Base-by-base conservation (phyloP, 2,329 filamentous ascomycete species). In the Acarospora socialis region DNA sequence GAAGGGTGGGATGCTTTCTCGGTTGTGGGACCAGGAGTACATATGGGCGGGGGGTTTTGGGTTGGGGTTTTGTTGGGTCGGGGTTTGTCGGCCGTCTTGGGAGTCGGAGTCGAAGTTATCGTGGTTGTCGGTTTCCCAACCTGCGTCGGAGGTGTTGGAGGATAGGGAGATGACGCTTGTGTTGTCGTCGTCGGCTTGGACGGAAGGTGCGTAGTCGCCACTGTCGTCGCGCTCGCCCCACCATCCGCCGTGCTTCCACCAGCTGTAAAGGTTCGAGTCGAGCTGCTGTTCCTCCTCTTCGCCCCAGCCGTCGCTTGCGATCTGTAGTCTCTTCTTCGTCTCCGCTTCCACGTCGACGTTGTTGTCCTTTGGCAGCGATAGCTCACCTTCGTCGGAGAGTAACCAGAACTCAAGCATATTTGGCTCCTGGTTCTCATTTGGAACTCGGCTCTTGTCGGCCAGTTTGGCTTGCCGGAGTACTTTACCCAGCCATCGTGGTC, bases 141-240 rank as follows among this genome's bases (percentile, higher is more conserved):
- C 64, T 2, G 53, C 56, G 20, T 52, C 47, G 10, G 68, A 64
- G 17, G 63, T 56, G 8, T 61, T 60, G 8, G 64, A 51, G 12
- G 49, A 63, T 46, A 66, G 65, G 0, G 82, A 83, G n/a, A 90
- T 58, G 21, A 92, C 65, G 47, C 86, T 94, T 1, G 83, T 92
- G 6, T 69, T 70, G 48, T 92, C 82, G 48, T 77, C 74, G 26
- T 77, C 66, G 7, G 73, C 62, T 4, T 59, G 50, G 7, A 61
- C 53, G 2, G 53, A 46, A 1, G 76, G 76, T 19, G 63, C 53
- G 51, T 86, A 95, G 40, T 87, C 79, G 17, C 80, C 81, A 47
- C 81, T 93, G 4, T 66, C 65, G 50, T 95, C 87, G 19, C 76
- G 65, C 10, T 77, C 75, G 1, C 87, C 86, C 75, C 83, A 94